These are phyloP conservation scores for Colletotrichum viniferum DNA, from an alignment of 2,329 filamentous ascomycete genomes.

Conservation along the genomic window DNA sequence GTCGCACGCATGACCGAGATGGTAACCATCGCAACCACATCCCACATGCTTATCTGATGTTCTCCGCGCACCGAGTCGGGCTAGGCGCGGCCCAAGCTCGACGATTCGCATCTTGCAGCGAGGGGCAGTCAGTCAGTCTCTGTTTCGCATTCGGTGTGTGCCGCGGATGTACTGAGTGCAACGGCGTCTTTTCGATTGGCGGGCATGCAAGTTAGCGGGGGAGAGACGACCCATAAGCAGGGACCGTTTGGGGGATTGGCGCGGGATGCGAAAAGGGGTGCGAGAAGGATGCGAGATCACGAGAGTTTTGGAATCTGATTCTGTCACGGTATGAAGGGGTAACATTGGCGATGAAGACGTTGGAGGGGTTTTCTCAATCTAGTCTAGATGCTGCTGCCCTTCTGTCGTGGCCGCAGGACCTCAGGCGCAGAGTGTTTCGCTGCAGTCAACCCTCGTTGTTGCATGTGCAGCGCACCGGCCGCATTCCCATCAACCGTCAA, in stretches of 20 bases:
- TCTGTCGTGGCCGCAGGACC: neutral
- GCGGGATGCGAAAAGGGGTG: neutral
- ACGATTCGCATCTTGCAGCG: neutral
- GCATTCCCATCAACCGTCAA: neutral
- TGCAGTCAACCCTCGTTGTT: neutral
- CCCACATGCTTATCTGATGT: constrained; percentile 2
- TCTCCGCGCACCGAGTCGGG: neutral
- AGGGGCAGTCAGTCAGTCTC: neutral
- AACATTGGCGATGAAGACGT: neutral
- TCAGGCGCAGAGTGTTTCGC: constrained; percentile 11
- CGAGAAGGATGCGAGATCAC: constrained; percentile 2
- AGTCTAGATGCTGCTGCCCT: neutral
- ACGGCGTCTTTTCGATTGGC: neutral
- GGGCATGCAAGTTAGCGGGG: neutral
- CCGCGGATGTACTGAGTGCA: neutral
- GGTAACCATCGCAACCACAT: constrained; percentile 13
- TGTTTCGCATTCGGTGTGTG: neutral
- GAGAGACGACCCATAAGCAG: neutral
- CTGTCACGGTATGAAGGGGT: neutral
- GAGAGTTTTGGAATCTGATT: neutral
- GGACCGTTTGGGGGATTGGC: neutral
- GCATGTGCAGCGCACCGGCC: neutral
- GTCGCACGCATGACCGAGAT: neutral
- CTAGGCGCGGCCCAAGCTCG: neutral
- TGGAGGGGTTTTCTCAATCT: neutral